Evolutionary conservation across 192 early-diverging fungal genomes (phyloP), one percentile per base, ranked within the genome.

Genomic region (Entomortierella chlamydospora): DNA sequence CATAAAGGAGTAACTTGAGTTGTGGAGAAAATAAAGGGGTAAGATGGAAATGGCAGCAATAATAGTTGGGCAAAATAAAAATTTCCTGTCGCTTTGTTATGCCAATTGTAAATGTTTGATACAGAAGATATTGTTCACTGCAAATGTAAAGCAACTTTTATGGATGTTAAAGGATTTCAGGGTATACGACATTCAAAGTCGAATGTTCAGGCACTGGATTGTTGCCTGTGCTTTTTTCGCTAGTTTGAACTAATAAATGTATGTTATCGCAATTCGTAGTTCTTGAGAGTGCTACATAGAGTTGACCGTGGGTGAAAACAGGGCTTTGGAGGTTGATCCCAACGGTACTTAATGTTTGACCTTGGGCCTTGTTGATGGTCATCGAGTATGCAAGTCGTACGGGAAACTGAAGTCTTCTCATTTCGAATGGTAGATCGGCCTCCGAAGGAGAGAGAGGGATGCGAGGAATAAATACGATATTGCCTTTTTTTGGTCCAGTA

Each of bases 391-490:
- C 53, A 6, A 15, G 56, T 3, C 29, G 56, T 7, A 57, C n/a
- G 7, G 56, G 56, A 20, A 57, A 57, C 18, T 57, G 56, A 2
- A 31, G 29, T 33, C 56, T 5, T 34, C 31, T 3, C 10, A 57
- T 34, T 34, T 8, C 31, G n/a, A 34, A 7, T 20, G 29, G 56
- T 8, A 31, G 6, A 5, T 47, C 45, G 12, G 2, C 20, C 15
- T 72, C 70, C 15, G 59, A 55, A 10, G 70, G 50, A 11, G 2
- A 18, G 0, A 63, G 11, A 18, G 42, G 59, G 1, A 72, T 72
- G 17, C 52, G 70, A 7, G 70, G 39, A 43, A 72, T 45, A 2
- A 56, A 63, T 2, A 72, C 70, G 3, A n/a, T 1, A 2, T 20
- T 18, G 11, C 53, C 52, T 41, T 33, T 25, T 54, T 54, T 13